Evolutionary conservation across 2,329 filamentous ascomycete genomes (phyloP).

Genomic region (Ascochyta fabae): DNA sequence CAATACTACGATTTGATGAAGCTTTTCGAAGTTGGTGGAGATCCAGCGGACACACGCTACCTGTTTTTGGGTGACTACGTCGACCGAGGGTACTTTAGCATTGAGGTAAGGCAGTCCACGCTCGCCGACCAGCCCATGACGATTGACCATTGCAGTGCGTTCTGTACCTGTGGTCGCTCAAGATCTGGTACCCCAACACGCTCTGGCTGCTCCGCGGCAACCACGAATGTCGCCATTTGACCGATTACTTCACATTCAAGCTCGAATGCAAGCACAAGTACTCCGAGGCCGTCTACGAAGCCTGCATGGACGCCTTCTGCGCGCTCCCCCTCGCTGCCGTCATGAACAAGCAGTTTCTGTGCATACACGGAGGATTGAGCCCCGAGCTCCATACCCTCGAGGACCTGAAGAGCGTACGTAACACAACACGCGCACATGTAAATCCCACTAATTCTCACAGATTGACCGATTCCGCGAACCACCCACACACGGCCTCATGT

Average conservation of each 20-base stretch:
- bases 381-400: slow-evolving; percentile 96
- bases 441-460: slow-evolving; percentile 54
- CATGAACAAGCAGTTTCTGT: slow-evolving; percentile 99
- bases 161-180: slow-evolving; percentile 94
- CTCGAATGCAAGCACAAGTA: slow-evolving; percentile 99
- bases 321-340: slow-evolving; percentile 89
- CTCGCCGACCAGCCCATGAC: slow-evolving; percentile 27
- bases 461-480: slow-evolving; percentile 98
- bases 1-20: slow-evolving; percentile 99
- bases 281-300: slow-evolving; percentile 93
- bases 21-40: slow-evolving; percentile 96
- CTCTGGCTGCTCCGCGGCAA: slow-evolving; percentile 97
- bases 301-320: slow-evolving; percentile 98
- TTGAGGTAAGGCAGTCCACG: slow-evolving; percentile 67
- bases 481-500: slow-evolving; percentile 97
- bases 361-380: slow-evolving; percentile 95
- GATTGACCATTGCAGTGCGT: slow-evolving; percentile 71
- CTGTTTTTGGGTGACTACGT: slow-evolving; percentile 98
- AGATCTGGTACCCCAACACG: slow-evolving; percentile 98
- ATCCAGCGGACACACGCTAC: slow-evolving; percentile 94
- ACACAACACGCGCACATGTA: not conserved
- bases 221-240: slow-evolving; percentile 98
- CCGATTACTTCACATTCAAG: slow-evolving; percentile 99
- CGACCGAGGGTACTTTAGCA: slow-evolving; percentile 97
- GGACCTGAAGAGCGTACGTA: slow-evolving; percentile 81